phyloP scores from a whole-genome alignment of 164 flowering plant genomes.

The Annona squamosa region DNA sequence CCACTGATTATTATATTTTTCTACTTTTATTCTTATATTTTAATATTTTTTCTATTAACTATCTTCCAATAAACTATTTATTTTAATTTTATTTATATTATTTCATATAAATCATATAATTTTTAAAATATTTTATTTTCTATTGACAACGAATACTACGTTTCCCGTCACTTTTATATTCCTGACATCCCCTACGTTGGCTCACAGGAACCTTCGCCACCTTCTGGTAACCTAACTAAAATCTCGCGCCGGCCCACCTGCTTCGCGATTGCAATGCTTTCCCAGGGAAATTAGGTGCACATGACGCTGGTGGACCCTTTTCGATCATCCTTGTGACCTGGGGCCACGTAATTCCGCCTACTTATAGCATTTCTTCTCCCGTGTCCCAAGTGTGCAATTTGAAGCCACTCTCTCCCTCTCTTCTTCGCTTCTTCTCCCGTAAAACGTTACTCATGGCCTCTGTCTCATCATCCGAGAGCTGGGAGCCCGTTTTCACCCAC shows the following conservation, averaged over 20 bases:
- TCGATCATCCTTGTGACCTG: neutral
- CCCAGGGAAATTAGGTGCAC: conserved; percentile 4
- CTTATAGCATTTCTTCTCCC: neutral
- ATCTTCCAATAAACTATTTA: too few species aligned
- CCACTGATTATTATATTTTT: too few species aligned
- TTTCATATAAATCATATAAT: too few species aligned
- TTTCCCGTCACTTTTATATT: too few species aligned
- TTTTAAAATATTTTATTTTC: too few species aligned
- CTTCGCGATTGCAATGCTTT: neutral
- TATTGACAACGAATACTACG: too few species aligned
- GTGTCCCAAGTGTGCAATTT: neutral
- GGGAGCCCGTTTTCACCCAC: neutral
- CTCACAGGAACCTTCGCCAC: neutral
- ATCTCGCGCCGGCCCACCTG: neutral
- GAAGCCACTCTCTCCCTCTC: neutral
- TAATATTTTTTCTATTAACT: too few species aligned
- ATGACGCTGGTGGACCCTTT: neutral
- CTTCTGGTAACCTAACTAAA: neutral
- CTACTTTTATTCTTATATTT: too few species aligned
- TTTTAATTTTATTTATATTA: too few species aligned
- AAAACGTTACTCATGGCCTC: neutral
- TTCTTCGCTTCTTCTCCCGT: neutral
- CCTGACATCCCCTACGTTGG: too few species aligned
- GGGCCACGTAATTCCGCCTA: conserved; percentile 1
- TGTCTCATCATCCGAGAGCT: conserved; percentile 1